Base-by-base conservation (phyloP, 352 stramenopile genomes). In the Globisporangium polare region DNA sequence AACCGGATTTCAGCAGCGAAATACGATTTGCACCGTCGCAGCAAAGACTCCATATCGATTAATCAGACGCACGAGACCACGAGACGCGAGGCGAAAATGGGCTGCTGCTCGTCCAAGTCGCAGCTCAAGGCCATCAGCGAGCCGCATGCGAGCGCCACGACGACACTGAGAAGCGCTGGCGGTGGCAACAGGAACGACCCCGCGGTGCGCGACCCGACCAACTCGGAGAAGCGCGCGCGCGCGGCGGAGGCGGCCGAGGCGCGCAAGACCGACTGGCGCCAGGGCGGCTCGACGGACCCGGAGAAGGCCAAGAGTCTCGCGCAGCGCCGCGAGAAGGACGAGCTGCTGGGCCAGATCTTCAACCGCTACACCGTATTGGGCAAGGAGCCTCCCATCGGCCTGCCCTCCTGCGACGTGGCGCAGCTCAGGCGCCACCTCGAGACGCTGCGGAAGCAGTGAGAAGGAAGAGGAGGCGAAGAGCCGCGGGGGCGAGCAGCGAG, bases 281-380 rank as follows among this genome's bases (percentile, higher is more conserved):
- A 94, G 55, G 86, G 86, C 20, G 83, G 86, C 22, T 58, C 74
- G 18, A 63, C 58, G 12, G 81, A 92, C 69, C 70, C 79, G 3
- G 73, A 85, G 22, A 92, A 93, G 62, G 81, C 81, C 54, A 79
- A 77, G 45, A 76, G 65, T 17, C 71, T 94, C 49, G 72, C 72
- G 2, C 60, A 89, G 31, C 83, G 87, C 12, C 86, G 86, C 31
- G 77, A 91, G 46, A 95, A 95, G 63, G 87, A 95, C 52, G 87
- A 95, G 20, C 70, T 96, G 15, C 66, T 96, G 5, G 86, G 82
- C n/a, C 87, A 73, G 58, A 86, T 96, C 56, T 83, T 85, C 63
- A 90, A 89, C 61, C 64, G 75, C 33, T 96, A 96, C 73, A 76
- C 74, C n/a, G 75, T 62, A 49, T 68, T 93, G 56, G 83, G 84